Percentiles rank a stretch among this genome's conserved stretches.
These are phyloP conservation scores for Chlorella sorokiniana DNA, from an alignment of 139 green algal genomes.

Conservation along the genomic window DNA sequence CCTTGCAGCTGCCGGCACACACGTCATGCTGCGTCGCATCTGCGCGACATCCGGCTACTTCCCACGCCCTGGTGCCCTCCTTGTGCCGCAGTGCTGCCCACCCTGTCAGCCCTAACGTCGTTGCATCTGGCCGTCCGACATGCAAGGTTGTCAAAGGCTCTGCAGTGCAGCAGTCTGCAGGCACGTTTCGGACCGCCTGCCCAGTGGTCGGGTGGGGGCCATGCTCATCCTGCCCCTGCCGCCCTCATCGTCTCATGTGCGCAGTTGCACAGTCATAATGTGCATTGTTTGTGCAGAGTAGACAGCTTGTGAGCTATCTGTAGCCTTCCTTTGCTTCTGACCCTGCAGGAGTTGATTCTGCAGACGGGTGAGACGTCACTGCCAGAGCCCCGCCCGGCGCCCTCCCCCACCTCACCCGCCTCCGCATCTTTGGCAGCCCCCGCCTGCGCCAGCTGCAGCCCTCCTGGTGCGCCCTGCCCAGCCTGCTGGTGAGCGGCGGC, in stretches of 20 bases:
- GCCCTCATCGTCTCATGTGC: too few relatives aligned
- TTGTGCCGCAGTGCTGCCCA: not conserved
- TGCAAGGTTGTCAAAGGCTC: not conserved
- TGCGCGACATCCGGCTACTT: not conserved
- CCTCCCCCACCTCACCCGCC: not conserved
- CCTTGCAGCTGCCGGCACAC: not conserved
- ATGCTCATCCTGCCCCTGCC: too few relatives aligned
- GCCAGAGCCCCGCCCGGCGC: too few relatives aligned
- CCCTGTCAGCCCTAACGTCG: not conserved
- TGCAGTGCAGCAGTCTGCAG: slow-evolving; percentile 4
- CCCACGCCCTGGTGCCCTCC: not conserved
- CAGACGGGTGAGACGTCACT: too few relatives aligned
- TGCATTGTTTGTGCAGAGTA: too few relatives aligned
- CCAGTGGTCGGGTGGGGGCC: too few relatives aligned
- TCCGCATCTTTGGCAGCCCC: not conserved
- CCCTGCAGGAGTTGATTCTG: too few relatives aligned
- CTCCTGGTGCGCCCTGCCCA: slow-evolving; percentile 19
- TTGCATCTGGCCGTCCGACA: not conserved
- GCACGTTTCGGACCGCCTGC: too few relatives aligned
- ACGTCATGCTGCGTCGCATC: not conserved
- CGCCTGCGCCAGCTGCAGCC: not conserved
- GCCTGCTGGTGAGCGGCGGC: not conserved
- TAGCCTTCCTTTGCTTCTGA: too few relatives aligned
- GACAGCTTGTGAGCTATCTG: too few relatives aligned
- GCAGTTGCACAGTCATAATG: too few relatives aligned